A percentile compares a stretch with the other conserved stretches of the same genome.
Conservation (phyloP, 768 basidiomycete species). For the Suillus variegatus region DNA sequence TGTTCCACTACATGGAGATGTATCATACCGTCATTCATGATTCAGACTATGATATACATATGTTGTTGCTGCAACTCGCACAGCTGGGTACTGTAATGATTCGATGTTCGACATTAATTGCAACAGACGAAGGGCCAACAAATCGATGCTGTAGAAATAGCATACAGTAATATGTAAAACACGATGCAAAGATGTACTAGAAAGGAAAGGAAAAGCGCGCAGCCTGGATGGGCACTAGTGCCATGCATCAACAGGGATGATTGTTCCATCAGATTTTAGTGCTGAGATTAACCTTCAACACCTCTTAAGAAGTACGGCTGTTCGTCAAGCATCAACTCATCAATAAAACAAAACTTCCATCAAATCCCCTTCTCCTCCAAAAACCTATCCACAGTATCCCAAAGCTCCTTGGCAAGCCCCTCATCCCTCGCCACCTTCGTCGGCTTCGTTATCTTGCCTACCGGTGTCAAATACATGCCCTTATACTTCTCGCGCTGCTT, state of each 20-base stretch:
- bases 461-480: constrained; percentile 33
- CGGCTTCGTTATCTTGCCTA: constrained; percentile 17
- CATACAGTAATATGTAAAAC: not conserved
- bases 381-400: constrained; percentile 30
- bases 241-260: not conserved
- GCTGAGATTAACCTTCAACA: too few species aligned
- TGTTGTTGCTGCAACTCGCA: too few species aligned
- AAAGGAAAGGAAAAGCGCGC: not conserved
- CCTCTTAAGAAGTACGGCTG: not conserved
- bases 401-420: constrained; percentile 29
- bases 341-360: not conserved
- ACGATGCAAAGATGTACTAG: not conserved
- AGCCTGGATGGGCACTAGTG: not conserved
- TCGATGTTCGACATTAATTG: not conserved
- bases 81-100: too few species aligned
- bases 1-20: too few species aligned
- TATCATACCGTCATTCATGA: too few species aligned
- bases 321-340: not conserved
- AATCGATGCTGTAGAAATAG: not conserved
- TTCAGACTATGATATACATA: too few species aligned
- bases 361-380: constrained; percentile 21
- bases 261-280: not conserved
- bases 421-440: constrained; percentile 20
- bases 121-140: not conserved
- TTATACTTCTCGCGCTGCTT: constrained; percentile 25